These are phyloP conservation scores for Syncephalastrum racemosum DNA, from an alignment of 371 early-diverging fungal genomes.

Conservation along the genomic window DNA sequence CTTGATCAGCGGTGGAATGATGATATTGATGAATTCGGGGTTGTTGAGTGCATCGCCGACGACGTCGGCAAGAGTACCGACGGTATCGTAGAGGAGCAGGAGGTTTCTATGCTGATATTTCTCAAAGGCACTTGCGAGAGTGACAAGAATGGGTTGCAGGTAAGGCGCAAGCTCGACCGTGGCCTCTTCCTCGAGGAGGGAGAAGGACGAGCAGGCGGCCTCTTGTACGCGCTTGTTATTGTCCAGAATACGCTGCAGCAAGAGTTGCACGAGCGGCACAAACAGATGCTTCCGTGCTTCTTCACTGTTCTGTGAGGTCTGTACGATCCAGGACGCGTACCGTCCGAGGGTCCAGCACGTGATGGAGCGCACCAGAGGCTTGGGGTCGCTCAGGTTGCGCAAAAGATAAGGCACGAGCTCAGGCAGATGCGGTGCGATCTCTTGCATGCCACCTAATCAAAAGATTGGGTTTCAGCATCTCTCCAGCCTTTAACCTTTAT, in stretches of 20 bases:
- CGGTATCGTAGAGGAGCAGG: conserved; percentile 88
- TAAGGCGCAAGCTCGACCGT: conserved; percentile 74
- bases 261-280: conserved; percentile 74
- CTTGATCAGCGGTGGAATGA: conserved; percentile 84
- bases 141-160: conserved; percentile 75
- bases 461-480: not conserved
- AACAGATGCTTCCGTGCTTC: conserved; percentile 72
- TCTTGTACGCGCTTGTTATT: conserved; percentile 94
- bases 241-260: conserved; percentile 79
- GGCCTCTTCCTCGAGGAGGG: conserved; percentile 87
- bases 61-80: conserved; percentile 89
- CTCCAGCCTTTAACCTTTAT: not conserved
- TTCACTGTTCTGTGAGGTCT: conserved; percentile 47
- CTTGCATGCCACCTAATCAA: conserved; percentile 64
- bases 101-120: conserved; percentile 89
- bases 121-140: conserved; percentile 73
- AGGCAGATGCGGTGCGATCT: conserved; percentile 88
- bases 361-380: conserved; percentile 94
- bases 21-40: conserved; percentile 66
- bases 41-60: conserved; percentile 79
- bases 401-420: conserved; percentile 85
- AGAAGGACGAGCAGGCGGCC: conserved; percentile 91
- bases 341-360: conserved; percentile 97
- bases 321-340: conserved; percentile 83
- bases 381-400: conserved; percentile 73